Conservation (phyloP, 176 grass and related monocot genomes). For the Saccharum officinarum region DNA sequence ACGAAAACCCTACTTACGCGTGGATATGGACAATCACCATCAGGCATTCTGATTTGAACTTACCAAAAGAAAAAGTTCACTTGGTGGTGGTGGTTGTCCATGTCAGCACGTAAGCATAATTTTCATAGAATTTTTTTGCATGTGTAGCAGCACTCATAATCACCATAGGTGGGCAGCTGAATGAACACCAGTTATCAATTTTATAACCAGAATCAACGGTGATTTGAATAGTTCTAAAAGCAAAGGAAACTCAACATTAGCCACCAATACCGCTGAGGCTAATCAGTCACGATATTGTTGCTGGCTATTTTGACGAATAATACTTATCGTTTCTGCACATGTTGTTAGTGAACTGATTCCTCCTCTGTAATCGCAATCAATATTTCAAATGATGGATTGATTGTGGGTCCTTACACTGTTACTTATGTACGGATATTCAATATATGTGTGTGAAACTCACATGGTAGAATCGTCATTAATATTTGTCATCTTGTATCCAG, state of each 20-base stretch:
- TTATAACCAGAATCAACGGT: no score
- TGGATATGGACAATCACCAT: no score
- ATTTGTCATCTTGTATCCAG: conserved; percentile 38
- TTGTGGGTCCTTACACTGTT: not conserved
- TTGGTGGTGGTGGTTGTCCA: no score
- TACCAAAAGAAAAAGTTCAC: no score
- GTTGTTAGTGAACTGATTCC: not conserved
- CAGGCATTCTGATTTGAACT: no score
- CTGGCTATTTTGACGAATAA: not conserved
- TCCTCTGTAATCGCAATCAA: not conserved
- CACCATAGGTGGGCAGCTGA: no score
- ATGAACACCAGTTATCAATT: no score
- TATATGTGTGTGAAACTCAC: not conserved
- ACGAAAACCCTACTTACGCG: no score
- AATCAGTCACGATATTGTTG: not conserved
- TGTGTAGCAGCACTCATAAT: no score
- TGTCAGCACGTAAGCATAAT: no score
- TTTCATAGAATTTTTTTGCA: no score
- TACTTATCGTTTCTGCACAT: not conserved
- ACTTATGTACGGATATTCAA: not conserved
- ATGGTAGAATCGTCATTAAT: conserved; percentile 1
- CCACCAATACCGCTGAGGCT: not conserved
- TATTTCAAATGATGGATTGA: not conserved
- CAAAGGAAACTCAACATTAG: conserved; percentile 18
- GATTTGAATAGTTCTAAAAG: not conserved